phyloP scores from a whole-genome alignment of 2,329 filamentous ascomycete species.

The Helminthosporium solani region DNA sequence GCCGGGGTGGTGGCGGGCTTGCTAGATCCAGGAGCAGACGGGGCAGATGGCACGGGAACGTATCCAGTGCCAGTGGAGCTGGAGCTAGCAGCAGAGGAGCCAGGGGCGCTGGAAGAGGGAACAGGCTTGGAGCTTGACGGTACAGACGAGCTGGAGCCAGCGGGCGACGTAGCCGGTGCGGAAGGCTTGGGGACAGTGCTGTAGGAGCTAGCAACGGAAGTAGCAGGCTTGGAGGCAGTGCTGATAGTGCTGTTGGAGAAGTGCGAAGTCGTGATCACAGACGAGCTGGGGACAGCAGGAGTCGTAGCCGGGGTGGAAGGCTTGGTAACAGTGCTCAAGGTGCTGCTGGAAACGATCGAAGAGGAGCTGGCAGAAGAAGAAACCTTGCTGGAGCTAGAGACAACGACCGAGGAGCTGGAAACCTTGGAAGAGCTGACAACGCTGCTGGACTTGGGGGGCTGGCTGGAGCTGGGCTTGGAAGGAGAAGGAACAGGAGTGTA shows the following conservation, averaged over 20 bases:
- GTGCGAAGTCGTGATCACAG: too few relatives aligned
- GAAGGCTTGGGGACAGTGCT: neutral
- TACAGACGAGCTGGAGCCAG: constrained; percentile 2
- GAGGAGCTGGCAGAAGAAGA: neutral
- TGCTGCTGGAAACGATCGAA: neutral
- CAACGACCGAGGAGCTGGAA: constrained; percentile 12
- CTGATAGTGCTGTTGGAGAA: neutral
- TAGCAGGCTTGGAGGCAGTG: neutral
- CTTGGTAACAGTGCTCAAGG: neutral
- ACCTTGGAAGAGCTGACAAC: neutral
- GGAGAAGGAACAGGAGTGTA: constrained; percentile 16
- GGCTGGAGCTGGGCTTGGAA: constrained; percentile 1
- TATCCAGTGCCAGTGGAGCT: neutral
- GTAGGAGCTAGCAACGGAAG: too few relatives aligned
- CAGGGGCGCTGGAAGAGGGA: constrained; percentile 5
- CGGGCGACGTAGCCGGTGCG: constrained; percentile 1
- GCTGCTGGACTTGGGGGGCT: neutral
- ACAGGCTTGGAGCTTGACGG: too few relatives aligned
- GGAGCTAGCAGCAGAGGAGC: too few relatives aligned
- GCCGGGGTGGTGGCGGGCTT: constrained; percentile 10
- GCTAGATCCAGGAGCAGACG: constrained; percentile 5
- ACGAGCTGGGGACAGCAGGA: neutral
- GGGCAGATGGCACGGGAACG: neutral
- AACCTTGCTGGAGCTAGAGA: neutral
- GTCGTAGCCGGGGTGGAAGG: constrained; percentile 4